Conservation (phyloP, 2,329 filamentous ascomycete species). For the Trichoderma aggressivum region DNA sequence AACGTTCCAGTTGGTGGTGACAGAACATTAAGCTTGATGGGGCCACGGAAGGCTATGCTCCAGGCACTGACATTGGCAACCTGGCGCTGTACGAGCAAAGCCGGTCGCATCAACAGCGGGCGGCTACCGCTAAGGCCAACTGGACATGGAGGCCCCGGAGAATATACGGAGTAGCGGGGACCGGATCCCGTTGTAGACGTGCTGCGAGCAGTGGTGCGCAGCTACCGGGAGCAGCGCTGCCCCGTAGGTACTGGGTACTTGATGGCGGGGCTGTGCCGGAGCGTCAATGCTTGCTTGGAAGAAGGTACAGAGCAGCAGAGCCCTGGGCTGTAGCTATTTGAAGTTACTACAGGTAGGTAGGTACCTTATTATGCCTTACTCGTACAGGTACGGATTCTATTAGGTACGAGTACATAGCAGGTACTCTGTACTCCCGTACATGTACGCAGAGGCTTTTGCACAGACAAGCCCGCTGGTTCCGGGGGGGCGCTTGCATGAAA, state of each 20-base stretch:
- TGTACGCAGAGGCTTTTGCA: not conserved
- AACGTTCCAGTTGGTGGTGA: not conserved
- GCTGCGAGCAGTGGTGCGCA: not conserved
- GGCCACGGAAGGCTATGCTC: conserved; percentile 2
- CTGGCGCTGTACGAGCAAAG: not conserved
- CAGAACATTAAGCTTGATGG: not conserved
- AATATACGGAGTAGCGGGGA: conserved; percentile 2
- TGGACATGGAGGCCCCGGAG: conserved; percentile 8
- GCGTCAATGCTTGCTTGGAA: not conserved
- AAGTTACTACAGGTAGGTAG: no score
- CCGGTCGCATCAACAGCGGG: not conserved
- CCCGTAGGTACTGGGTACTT: not conserved
- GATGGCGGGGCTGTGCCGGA: conserved; percentile 11
- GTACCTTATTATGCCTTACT: not conserved
- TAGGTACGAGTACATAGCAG: not conserved
- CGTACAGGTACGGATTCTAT: not conserved
- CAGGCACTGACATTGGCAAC: not conserved
- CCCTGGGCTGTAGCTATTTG: no score
- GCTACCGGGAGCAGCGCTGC: not conserved
- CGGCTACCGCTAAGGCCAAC: not conserved
- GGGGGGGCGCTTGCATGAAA: conserved; percentile 1
- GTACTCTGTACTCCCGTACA: not conserved
- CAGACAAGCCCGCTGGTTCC: not conserved
- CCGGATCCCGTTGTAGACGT: not conserved
- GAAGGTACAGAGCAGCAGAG: not conserved